Evolutionary conservation across 2,329 filamentous ascomycete genomes (phyloP), one percentile per base, ranked within the genome.

Genomic region (Trichoderma atroviride): DNA sequence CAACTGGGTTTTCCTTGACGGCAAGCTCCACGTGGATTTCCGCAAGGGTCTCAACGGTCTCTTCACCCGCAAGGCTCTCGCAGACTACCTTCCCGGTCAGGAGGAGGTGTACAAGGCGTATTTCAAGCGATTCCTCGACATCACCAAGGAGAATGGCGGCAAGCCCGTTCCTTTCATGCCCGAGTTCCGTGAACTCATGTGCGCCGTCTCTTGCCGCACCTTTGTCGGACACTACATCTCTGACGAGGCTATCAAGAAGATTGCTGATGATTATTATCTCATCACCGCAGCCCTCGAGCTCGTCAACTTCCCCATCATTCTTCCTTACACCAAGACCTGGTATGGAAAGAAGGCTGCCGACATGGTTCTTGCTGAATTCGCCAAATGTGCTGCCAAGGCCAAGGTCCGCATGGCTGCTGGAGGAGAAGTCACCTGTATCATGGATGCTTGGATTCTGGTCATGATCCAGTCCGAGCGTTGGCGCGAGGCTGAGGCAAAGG

Each of bases 1-100:
- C 76, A 97, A 97, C 84, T 99, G 94, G 93, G 96, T 98, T 22
- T 98, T 98, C 83, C 85, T 99, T 73, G 95, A 98, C 78, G 96
- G 96, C 77, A 96, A 94, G 83, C 89, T 90, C 50, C 96, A 99
- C 76, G 93, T 97, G 74, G 96, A 98, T 77, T 99, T 96, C 83
- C 94, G 96, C 79, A 98, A 97, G 84, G 96, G 96, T 65, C 86
- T 99, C 74, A 98, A 97, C 80, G 91, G 91, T 70, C 88, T 98
- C 33, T 99, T 99, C 84, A 98, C 95, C 56, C 92, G 94, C 78
- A 89, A 92, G 79, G 93, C 95, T 24, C 88, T 99, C 76, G 91
- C 93, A 75, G 86, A 85, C 75, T 99, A 98, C 81, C 89, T 99
- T 59, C 96, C 95, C 53, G 92, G 92, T 59, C 93, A 97, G 83